Percentiles rank a stretch among this genome's conserved stretches.
These are phyloP conservation scores for Verticillium longisporum DNA, from an alignment of 2,329 filamentous ascomycete genomes.

Conservation along the genomic window DNA sequence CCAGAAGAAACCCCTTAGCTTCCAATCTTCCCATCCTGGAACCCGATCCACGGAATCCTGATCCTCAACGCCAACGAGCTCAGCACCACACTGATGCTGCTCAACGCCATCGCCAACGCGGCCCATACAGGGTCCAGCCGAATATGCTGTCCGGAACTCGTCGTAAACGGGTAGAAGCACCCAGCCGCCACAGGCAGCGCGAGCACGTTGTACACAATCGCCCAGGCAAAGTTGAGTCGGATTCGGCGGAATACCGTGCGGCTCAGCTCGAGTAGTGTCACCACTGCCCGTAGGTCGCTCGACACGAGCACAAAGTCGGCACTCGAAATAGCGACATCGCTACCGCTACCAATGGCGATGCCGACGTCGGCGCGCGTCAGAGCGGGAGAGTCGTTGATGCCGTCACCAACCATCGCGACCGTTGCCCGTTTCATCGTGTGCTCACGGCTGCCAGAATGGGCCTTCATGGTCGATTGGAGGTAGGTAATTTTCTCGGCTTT, in stretches of 20 bases:
- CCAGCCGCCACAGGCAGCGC: slow-evolving; percentile 78
- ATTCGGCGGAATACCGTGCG: slow-evolving; percentile 68
- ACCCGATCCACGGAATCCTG: slow-evolving; percentile 34
- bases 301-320: slow-evolving; percentile 78
- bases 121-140: slow-evolving; percentile 78
- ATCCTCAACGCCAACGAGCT: slow-evolving; percentile 70
- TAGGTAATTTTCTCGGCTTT: slow-evolving; percentile 68
- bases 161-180: slow-evolving; percentile 57
- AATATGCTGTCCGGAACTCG: slow-evolving; percentile 45
- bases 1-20: slow-evolving; percentile 1
- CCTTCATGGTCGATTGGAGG: slow-evolving; percentile 47
- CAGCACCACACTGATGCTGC: slow-evolving; percentile 80
- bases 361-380: slow-evolving; percentile 75
- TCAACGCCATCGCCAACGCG: slow-evolving; percentile 84
- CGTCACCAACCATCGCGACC: slow-evolving; percentile 83
- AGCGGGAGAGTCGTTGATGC: slow-evolving; percentile 83
- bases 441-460: slow-evolving; percentile 6
- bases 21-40: slow-evolving; percentile 24
- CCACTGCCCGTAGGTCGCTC: slow-evolving; percentile 60
- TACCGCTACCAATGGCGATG: slow-evolving; percentile 77
- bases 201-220: slow-evolving; percentile 71
- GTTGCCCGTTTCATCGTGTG: slow-evolving; percentile 33
- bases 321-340: slow-evolving; percentile 75
- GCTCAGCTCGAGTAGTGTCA: slow-evolving; percentile 68
- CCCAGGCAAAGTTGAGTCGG: slow-evolving; percentile 82